A percentile compares a stretch with the other conserved stretches of the same genome.
phyloP scores from a whole-genome alignment of 805 yeast species.

The Nakazawaea peltata region DNA sequence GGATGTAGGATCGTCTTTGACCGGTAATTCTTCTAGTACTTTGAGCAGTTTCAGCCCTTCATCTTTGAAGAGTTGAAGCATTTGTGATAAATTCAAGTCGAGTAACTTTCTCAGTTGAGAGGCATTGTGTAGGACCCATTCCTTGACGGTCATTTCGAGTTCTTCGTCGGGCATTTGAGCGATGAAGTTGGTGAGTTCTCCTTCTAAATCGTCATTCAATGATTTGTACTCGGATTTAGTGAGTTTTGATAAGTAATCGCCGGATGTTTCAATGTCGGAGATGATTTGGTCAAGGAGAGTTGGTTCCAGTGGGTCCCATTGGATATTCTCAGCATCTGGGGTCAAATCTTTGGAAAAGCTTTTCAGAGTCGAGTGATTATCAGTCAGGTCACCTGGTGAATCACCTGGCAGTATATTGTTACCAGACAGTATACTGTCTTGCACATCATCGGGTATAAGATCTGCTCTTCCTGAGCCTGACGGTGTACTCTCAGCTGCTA shows the following conservation, averaged over 20 bases:
- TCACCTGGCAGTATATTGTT: not conserved
- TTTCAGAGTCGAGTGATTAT: too few relatives aligned
- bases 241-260: conserved; percentile 25
- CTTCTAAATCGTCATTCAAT: conserved; percentile 55
- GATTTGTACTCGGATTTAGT: conserved; percentile 27
- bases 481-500: conserved; percentile 4
- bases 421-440: not conserved
- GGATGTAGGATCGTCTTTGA: conserved; percentile 4
- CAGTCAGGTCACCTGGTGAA: not conserved
- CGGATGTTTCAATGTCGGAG: conserved; percentile 26
- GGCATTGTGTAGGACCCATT: conserved; percentile 60
- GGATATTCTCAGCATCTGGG: too few relatives aligned
- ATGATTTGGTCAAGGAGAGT: conserved; percentile 10
- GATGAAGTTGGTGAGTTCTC: conserved; percentile 55
- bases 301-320: conserved; percentile 8
- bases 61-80: conserved; percentile 37
- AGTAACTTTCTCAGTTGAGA: conserved; percentile 42
- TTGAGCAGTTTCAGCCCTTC: conserved; percentile 46
- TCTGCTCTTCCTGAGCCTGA: not conserved
- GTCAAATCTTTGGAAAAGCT: too few relatives aligned
- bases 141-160: conserved; percentile 56
- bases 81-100: conserved; percentile 33
- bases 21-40: conserved; percentile 28
- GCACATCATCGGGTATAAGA: not conserved
- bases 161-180: conserved; percentile 65